These are phyloP conservation scores for Curvularia eragrostidis DNA, from an alignment of 2,329 filamentous ascomycete species.

Conservation along the genomic window DNA sequence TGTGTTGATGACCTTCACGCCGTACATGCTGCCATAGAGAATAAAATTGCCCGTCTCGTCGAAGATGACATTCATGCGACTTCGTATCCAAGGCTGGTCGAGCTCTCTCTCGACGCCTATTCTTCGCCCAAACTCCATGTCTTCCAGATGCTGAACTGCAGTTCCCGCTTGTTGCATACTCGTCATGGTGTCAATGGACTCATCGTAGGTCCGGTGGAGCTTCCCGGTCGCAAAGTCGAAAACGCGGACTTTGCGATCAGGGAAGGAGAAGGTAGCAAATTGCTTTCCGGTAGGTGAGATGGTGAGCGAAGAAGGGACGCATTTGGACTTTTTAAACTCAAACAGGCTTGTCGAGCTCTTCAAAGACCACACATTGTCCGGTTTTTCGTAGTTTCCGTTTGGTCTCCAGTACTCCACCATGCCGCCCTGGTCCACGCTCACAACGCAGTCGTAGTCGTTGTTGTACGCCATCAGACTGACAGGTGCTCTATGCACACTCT, in stretches of 20 bases:
- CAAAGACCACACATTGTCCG: slow-evolving; percentile 86
- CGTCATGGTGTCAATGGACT: slow-evolving; percentile 85
- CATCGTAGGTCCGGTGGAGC: slow-evolving; percentile 90
- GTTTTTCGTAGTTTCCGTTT: slow-evolving; percentile 82
- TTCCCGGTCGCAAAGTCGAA: slow-evolving; percentile 93
- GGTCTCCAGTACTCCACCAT: slow-evolving; percentile 98
- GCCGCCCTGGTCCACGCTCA: slow-evolving; percentile 86
- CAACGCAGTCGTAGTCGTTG: slow-evolving; percentile 83
- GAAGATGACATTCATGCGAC: slow-evolving; percentile 86
- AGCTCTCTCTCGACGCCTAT: slow-evolving; percentile 87
- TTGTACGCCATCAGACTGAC: slow-evolving; percentile 91
- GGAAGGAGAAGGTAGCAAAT: slow-evolving; percentile 88
- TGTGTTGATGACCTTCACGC: slow-evolving; percentile 94
- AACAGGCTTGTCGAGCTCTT: slow-evolving; percentile 95
- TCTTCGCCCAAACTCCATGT: slow-evolving; percentile 89
- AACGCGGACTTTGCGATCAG: slow-evolving; percentile 88
- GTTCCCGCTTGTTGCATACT: slow-evolving; percentile 97
- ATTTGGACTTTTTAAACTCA: slow-evolving; percentile 94
- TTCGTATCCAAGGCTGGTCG: slow-evolving; percentile 70
- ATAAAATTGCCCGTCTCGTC: slow-evolving; percentile 97
- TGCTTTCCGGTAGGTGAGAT: slow-evolving; percentile 86
- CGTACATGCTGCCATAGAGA: slow-evolving; percentile 88
- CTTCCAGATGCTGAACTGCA: slow-evolving; percentile 78
- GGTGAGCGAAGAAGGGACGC: slow-evolving; percentile 78
- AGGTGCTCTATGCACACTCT: slow-evolving; percentile 78